phyloP scores from a whole-genome alignment of 2,329 filamentous ascomycete species.

The Penicillium sp. region DNA sequence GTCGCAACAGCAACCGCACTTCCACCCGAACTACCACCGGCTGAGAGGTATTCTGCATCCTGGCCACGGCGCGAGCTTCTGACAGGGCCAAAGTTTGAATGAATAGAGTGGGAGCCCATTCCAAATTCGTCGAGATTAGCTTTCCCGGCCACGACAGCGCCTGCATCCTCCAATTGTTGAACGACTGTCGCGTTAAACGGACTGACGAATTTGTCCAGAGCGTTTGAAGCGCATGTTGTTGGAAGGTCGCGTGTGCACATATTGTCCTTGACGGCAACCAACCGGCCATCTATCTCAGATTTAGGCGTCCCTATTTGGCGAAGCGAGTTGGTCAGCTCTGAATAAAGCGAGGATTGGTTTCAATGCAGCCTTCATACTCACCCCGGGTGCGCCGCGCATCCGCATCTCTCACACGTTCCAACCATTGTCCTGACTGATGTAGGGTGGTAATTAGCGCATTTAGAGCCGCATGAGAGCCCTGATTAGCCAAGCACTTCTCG shows the following conservation, averaged over 20 bases:
- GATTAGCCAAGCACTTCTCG: conserved; percentile 37
- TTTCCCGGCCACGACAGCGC: conserved; percentile 62
- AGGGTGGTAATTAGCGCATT: conserved; percentile 38
- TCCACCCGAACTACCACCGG: conserved; percentile 85
- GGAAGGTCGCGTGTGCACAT: conserved; percentile 57
- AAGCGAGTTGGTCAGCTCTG: too few species aligned
- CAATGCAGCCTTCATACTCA: too few species aligned
- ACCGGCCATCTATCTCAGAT: conserved; percentile 36
- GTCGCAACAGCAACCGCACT: conserved; percentile 75
- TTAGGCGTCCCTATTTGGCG: conserved; percentile 31
- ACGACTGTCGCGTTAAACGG: conserved; percentile 83
- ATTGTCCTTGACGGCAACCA: conserved; percentile 66
- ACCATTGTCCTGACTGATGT: conserved; percentile 27
- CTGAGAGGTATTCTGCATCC: conserved; percentile 47
- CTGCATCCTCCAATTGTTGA: conserved; percentile 53
- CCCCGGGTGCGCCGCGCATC: too few species aligned
- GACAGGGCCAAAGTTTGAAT: conserved; percentile 61
- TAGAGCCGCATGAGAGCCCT: conserved; percentile 28
- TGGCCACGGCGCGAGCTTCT: conserved; percentile 44
- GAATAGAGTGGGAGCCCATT: conserved; percentile 74
- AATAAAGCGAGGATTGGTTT: too few species aligned
- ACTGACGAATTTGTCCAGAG: conserved; percentile 61
- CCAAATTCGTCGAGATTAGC: conserved; percentile 94
- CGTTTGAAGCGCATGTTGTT: conserved; percentile 75
- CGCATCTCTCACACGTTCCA: conserved; percentile 31